Base-by-base conservation (phyloP, 2,329 filamentous ascomycete species). In the Nemania diffusa region DNA sequence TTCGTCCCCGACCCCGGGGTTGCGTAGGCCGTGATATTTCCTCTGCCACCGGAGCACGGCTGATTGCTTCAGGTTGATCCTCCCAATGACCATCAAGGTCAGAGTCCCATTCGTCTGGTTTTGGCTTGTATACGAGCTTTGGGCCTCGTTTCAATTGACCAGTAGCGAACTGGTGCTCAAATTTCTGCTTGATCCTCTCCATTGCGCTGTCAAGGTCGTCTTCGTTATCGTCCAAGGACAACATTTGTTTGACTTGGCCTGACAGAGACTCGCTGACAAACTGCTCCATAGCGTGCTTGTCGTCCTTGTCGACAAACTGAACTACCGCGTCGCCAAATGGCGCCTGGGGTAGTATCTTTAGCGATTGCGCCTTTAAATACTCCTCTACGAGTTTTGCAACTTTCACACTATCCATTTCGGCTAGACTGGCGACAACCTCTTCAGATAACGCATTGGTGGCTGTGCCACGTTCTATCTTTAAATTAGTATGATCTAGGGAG, bases 261-360 rank as follows among this genome's bases (percentile, higher is more conserved):
- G 87, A 84, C 2, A 95, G 81, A 15, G 90, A 91, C 34, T 93
- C 90, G 24, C 86, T 87, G 9, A 95, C 90, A 73, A 95, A 95
- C 50, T 89, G 83, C 75, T 94, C 90, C 90, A 98, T 93, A 2
- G 93, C 93, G 73, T 96, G 90, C 76, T 94, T 97, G 81, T 99
- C 96, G 72, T 97, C 93, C 73, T 98, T 98, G 77, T 94, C 90
- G 27, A 99, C 93, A 74, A 96, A 99, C 68, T 97, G 92, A 53
- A 90, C 91, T 5, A 99, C 93, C 0, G 96, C 96, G 75, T 98
- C 94, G 17, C 94, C 92, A 75, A 99, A 97, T 0, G 91, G 92
- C 32, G 94, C 96, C 74, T 97, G 93, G 0, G 96, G 96, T 0
- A 99, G 85, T 56, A 99, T 96, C 65, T 94, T 97, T 34, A 99